These are phyloP conservation scores for Prillingera fragicola DNA, from an alignment of 1,284 basidiomycete species.

Conservation along the genomic window DNA sequence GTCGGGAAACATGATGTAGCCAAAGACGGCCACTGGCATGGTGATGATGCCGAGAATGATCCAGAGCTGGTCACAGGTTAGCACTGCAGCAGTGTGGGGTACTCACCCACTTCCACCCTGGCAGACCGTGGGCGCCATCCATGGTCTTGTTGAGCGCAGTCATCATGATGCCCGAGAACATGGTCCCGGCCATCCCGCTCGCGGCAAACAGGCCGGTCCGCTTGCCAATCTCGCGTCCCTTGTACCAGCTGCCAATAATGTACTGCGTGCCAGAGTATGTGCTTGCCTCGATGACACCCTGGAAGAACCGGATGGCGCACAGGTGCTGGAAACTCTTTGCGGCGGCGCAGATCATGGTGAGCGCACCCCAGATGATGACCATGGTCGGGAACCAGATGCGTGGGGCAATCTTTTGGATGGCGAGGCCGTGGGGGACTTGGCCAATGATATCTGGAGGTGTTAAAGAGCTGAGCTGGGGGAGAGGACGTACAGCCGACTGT, in stretches of 20 bases:
- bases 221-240: slow-evolving; percentile 9
- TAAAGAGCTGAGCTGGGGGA: no score
- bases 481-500: slow-evolving; percentile 3
- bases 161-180: slow-evolving; percentile 11
- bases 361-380: slow-evolving; percentile 10
- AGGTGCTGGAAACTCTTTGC: slow-evolving; percentile 50
- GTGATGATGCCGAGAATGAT: slow-evolving; percentile 15
- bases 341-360: slow-evolving; percentile 14
- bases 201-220: slow-evolving; percentile 9
- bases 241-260: slow-evolving; percentile 54
- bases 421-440: slow-evolving; percentile 1
- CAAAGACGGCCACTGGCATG: slow-evolving; percentile 13
- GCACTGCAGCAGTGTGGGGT: no score
- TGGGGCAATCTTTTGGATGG: neutral
- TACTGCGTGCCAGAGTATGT: slow-evolving; percentile 66
- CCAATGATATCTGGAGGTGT: slow-evolving; percentile 1
- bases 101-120: slow-evolving; percentile 24
- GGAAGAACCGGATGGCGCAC: slow-evolving; percentile 66
- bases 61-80: no score
- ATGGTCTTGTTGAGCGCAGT: slow-evolving; percentile 23
- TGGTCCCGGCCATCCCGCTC: slow-evolving; percentile 9
- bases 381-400: neutral
- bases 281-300: slow-evolving; percentile 65
- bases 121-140: slow-evolving; percentile 24
- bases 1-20: slow-evolving; percentile 13